These are phyloP conservation scores for Agarophyton chilense DNA, from an alignment of 23 red algal genomes.

Conservation along the genomic window DNA sequence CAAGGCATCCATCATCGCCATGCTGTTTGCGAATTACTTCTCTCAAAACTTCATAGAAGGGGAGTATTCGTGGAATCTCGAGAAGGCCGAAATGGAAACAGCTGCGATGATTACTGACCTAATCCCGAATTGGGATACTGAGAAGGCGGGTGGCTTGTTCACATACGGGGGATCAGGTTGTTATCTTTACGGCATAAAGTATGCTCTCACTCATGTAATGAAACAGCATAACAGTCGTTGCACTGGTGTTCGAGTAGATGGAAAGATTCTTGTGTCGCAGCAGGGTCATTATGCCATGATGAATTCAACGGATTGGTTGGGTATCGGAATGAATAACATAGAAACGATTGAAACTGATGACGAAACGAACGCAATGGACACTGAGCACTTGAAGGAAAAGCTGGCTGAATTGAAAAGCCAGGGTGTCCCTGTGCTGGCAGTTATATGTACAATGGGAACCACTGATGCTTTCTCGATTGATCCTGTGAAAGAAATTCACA, in stretches of 20 bases:
- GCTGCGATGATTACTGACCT: constrained; percentile 35
- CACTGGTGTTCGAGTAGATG: constrained; percentile 1
- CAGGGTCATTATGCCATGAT: constrained; percentile 63
- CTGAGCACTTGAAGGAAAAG: not conserved
- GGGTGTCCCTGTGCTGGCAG: constrained; percentile 12
- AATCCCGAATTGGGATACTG: constrained; percentile 18
- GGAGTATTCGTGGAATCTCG: constrained; percentile 46
- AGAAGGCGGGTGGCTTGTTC: constrained; percentile 35
- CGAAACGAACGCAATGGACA: constrained; percentile 51
- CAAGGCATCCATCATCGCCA: constrained; percentile 57
- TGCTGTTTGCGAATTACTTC: constrained; percentile 35
- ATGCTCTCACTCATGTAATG: constrained; percentile 44
- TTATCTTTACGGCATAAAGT: constrained; percentile 54
- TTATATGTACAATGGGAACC: constrained; percentile 60
- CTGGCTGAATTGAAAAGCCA: not conserved
- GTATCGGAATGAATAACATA: constrained; percentile 44
- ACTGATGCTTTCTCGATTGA: constrained; percentile 64
- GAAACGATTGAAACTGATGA: constrained; percentile 32
- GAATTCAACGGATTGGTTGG: constrained; percentile 59
- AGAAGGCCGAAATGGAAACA: constrained; percentile 48
- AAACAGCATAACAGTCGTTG: constrained; percentile 3
- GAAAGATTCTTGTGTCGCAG: constrained; percentile 41
- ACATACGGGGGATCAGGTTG: constrained; percentile 62
- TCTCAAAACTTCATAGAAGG: constrained; percentile 55
- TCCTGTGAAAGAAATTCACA: constrained; percentile 22